Percentiles rank a stretch among this genome's conserved stretches.
phyloP scores from a whole-genome alignment of 331 rosid species.

The Dryas integrifolia region DNA sequence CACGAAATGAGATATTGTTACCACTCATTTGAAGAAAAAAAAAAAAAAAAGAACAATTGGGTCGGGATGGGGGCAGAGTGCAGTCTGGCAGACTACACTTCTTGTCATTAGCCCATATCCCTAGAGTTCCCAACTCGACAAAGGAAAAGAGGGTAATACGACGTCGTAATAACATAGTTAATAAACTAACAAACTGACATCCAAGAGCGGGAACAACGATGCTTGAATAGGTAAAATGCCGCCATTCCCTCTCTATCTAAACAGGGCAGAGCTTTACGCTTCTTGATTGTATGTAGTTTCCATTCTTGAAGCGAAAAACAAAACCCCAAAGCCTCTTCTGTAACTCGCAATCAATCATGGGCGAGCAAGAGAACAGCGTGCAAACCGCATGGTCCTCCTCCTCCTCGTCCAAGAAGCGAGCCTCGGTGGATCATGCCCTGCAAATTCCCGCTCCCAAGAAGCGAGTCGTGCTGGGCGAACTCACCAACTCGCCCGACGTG shows the following conservation, averaged over 20 bases:
- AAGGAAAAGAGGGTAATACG: too few relatives aligned
- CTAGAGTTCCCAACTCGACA: too few relatives aligned
- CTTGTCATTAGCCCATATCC: too few relatives aligned
- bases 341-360: conserved; percentile 10
- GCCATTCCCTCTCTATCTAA: background rate
- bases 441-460: conserved; percentile 30
- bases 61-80: too few relatives aligned
- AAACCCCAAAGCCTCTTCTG: background rate
- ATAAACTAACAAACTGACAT: background rate
- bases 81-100: too few relatives aligned
- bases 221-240: conserved; percentile 1
- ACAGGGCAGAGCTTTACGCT: background rate
- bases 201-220: conserved; percentile 9
- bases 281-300: background rate
- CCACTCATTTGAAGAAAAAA: too few relatives aligned
- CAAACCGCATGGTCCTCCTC: too few relatives aligned
- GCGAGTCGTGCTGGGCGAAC: conserved; percentile 34
- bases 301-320: background rate
- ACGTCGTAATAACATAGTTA: background rate
- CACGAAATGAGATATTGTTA: too few relatives aligned
- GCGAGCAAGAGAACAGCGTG: conserved; percentile 2
- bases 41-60: too few relatives aligned
- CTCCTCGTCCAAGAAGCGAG: conserved; percentile 20
- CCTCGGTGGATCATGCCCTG: background rate
- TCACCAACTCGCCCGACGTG: conserved; percentile 31